Conservation (phyloP, 352 stramenopile genomes). For the Globisporangium acanthophoron region DNA sequence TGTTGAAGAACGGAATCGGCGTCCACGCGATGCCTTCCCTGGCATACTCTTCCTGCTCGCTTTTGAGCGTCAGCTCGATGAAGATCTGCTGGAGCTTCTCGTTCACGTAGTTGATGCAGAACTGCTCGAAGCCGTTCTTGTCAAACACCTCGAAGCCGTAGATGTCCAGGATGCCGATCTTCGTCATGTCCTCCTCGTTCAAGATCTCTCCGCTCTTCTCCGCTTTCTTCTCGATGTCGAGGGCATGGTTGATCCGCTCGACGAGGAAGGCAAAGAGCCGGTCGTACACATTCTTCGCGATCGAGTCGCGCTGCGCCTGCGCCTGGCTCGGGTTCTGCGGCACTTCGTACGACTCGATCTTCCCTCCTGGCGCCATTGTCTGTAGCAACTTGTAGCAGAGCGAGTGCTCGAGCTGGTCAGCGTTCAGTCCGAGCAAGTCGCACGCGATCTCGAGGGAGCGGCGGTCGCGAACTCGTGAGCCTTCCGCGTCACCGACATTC, state of each 20-base stretch:
- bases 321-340: constrained; percentile 57
- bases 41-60: constrained; percentile 94
- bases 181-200: too few relatives aligned
- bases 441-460: constrained; percentile 55
- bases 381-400: constrained; percentile 84
- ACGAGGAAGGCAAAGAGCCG: constrained; percentile 97
- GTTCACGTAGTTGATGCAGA: constrained; percentile 93
- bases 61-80: constrained; percentile 12
- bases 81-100: constrained; percentile 80
- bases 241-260: constrained; percentile 41
- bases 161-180: too few relatives aligned
- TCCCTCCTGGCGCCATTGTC: constrained; percentile 80
- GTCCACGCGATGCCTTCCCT: constrained; percentile 90
- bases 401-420: constrained; percentile 51
- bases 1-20: constrained; percentile 93
- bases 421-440: constrained; percentile 63
- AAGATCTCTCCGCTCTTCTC: too few relatives aligned
- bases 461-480: constrained; percentile 33
- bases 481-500: constrained; percentile 68
- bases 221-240: constrained; percentile 29
- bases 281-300: constrained; percentile 96
- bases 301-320: constrained; percentile 89
- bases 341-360: constrained; percentile 65
- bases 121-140: constrained; percentile 90
- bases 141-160: too few relatives aligned